These are phyloP conservation scores for Aspergillus caelatus DNA, from an alignment of 2,329 filamentous ascomycete species.

Conservation along the genomic window DNA sequence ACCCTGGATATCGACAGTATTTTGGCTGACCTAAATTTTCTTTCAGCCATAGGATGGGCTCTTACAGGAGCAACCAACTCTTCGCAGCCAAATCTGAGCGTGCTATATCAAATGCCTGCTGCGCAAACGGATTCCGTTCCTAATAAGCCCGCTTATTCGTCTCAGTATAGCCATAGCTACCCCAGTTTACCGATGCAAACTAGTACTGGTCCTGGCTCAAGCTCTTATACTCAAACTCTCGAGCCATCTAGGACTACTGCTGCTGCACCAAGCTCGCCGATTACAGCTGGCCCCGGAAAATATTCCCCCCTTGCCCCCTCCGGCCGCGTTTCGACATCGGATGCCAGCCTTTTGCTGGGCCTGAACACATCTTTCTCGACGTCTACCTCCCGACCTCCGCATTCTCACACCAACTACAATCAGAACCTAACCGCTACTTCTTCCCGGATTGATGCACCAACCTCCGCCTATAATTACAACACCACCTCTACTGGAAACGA, in stretches of 20 bases:
- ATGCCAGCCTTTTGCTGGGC: conserved; percentile 49
- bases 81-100: conserved; percentile 77
- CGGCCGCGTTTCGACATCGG: conserved; percentile 39
- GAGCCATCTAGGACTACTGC: conserved; percentile 32
- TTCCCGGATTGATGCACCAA: conserved; percentile 23
- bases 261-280: conserved; percentile 21
- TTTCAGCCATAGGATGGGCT: conserved; percentile 76
- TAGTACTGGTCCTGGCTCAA: conserved; percentile 21
- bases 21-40: conserved; percentile 46
- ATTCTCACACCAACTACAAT: conserved; percentile 29
- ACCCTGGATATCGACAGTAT: background rate
- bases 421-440: conserved; percentile 20
- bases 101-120: conserved; percentile 70
- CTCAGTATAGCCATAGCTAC: conserved; percentile 35
- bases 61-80: conserved; percentile 87
- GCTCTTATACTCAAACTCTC: conserved; percentile 34
- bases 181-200: conserved; percentile 26
- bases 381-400: conserved; percentile 19
- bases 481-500: conserved; percentile 22
- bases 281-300: conserved; percentile 24
- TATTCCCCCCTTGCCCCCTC: conserved; percentile 44
- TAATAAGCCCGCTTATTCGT: conserved; percentile 34
- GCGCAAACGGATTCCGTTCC: conserved; percentile 24
- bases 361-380: conserved; percentile 50
- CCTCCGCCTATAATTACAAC: conserved; percentile 27